Evolutionary conservation across 1,284 basidiomycete species (phyloP).

Genomic region (Ganoderma sp.): DNA sequence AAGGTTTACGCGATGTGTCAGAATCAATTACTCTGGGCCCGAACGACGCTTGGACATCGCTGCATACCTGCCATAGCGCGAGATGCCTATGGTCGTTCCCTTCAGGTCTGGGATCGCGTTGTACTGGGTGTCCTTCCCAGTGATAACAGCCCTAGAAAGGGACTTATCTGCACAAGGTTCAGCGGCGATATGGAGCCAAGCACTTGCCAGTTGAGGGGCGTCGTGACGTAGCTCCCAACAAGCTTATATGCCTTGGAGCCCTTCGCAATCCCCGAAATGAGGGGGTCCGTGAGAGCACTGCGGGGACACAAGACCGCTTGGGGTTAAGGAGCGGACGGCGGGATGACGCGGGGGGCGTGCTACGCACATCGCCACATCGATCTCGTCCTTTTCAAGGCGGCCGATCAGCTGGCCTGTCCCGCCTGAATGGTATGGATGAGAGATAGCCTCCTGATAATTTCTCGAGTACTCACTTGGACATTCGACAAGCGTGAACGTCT

Average conservation of each 20-base stretch:
- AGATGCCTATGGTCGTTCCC: constrained; percentile 88
- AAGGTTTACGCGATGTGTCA: not conserved
- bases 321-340: not conserved
- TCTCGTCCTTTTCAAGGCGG: constrained; percentile 81
- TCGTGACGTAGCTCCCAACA: constrained; percentile 91
- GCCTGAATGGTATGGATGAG: constrained; percentile 49
- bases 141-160: constrained; percentile 83
- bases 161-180: not conserved
- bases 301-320: not conserved
- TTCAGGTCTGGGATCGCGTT: constrained; percentile 78
- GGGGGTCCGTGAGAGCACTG: constrained; percentile 91
- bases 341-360: not conserved
- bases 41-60: not conserved
- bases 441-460: not conserved
- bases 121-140: constrained; percentile 80
- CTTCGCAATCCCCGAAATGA: constrained; percentile 93
- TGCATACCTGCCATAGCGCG: constrained; percentile 78
- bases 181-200: constrained; percentile 1
- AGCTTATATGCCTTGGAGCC: constrained; percentile 89
- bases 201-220: constrained; percentile 82
- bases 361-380: constrained; percentile 86
- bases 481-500: constrained; percentile 84
- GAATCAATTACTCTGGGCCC: not conserved
- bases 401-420: constrained; percentile 92
- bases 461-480: constrained; percentile 74